Conservation (phyloP, 495 filamentous ascomycete genomes). For the Xylaria castorea region DNA sequence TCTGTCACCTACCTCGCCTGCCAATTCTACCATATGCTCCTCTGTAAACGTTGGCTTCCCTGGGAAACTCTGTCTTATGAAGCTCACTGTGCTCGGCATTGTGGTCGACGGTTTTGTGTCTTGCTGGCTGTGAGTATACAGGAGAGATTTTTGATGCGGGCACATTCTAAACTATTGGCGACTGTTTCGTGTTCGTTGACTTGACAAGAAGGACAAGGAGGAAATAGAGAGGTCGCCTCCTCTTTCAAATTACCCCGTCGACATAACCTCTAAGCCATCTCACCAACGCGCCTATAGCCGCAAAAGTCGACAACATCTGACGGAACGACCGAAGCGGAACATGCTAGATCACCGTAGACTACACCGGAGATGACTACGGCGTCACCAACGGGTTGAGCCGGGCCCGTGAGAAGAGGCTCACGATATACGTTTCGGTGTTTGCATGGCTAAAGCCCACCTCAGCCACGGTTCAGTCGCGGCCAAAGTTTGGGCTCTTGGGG, state of each 20-base stretch:
- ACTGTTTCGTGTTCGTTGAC: background rate
- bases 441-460: background rate
- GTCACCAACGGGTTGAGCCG: background rate
- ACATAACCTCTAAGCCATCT: background rate
- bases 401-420: background rate
- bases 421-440: background rate
- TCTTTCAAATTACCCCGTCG: background rate
- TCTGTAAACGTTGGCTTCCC: slow-evolving; percentile 32
- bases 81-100: slow-evolving; percentile 34
- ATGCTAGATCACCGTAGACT: background rate
- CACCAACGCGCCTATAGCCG: background rate
- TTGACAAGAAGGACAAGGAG: background rate
- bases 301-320: background rate
- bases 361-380: background rate
- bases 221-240: background rate
- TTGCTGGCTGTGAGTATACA: background rate
- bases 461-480: background rate
- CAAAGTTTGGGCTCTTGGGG: background rate
- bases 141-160: background rate
- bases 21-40: slow-evolving; percentile 29
- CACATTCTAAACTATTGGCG: background rate
- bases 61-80: slow-evolving; percentile 36
- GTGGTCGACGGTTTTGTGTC: background rate
- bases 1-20: slow-evolving; percentile 37
- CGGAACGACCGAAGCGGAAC: background rate